Evolutionary conservation across 1,139 yeast species (phyloP).

Genomic region (Suhomyces guaymorum): DNA sequence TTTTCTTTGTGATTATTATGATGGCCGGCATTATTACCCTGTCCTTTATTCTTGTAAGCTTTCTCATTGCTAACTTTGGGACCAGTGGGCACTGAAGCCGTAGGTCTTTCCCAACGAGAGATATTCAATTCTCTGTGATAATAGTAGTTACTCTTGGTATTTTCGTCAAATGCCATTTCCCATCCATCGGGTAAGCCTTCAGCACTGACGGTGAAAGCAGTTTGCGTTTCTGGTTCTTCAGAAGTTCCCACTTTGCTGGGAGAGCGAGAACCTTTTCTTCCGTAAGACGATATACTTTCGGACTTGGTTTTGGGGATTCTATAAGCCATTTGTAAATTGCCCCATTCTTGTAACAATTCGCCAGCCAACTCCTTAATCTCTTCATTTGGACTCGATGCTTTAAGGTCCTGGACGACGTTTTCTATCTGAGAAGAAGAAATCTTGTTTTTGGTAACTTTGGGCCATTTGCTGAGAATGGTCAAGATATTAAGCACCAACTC

Average conservation of each 20-base stretch:
- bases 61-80: constrained; percentile 17
- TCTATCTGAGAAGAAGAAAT: constrained; percentile 81
- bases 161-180: constrained; percentile 51
- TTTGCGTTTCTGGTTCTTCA: constrained; percentile 5
- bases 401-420: constrained; percentile 53
- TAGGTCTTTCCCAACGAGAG: constrained; percentile 65
- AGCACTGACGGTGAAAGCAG: constrained; percentile 17
- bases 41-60: constrained; percentile 1
- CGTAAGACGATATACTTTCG: constrained; percentile 27
- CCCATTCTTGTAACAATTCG: constrained; percentile 66
- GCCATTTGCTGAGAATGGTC: constrained; percentile 69
- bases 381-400: constrained; percentile 29
- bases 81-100: constrained; percentile 26
- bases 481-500: constrained; percentile 49
- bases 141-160: constrained; percentile 48
- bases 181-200: constrained; percentile 46
- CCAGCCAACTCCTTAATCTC: constrained; percentile 40
- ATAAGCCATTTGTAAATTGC: constrained; percentile 73
- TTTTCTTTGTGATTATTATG: background rate
- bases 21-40: background rate
- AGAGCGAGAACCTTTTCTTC: constrained; percentile 28
- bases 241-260: constrained; percentile 12
- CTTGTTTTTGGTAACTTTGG: constrained; percentile 77
- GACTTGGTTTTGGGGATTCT: constrained; percentile 63
- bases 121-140: constrained; percentile 49